Conservation (phyloP, 202 grass and related monocot species). For the Musa balbisiana region DNA sequence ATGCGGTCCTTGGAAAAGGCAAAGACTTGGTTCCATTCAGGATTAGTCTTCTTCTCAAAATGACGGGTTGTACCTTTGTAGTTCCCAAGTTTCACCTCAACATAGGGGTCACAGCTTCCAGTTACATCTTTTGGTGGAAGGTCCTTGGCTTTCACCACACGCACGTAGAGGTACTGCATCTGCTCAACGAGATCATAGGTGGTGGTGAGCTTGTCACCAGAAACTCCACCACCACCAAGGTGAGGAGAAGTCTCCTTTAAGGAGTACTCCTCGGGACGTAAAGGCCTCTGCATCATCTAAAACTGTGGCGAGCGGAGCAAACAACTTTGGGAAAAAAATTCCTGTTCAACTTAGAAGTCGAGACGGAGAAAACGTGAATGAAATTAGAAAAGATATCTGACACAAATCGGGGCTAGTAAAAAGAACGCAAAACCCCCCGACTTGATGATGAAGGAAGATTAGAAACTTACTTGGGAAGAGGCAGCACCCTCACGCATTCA, state of each 20-base stretch:
- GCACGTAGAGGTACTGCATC: conserved; percentile 77
- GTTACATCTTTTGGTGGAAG: conserved; percentile 52
- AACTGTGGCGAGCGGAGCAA: background rate
- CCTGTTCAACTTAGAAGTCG: background rate
- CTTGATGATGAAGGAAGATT: background rate
- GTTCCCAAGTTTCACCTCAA: conserved; percentile 51
- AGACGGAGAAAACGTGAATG: background rate
- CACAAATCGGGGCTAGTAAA: background rate
- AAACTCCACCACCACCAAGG: conserved; percentile 40
- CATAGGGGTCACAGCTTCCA: conserved; percentile 49
- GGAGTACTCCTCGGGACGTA: conserved; percentile 49
- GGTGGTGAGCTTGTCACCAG: conserved; percentile 54
- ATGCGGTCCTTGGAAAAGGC: conserved; percentile 58
- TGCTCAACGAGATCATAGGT: conserved; percentile 75
- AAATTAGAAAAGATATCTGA: background rate
- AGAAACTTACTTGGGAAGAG: background rate
- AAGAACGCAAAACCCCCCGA: background rate
- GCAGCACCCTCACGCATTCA: background rate
- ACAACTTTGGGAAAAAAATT: background rate
- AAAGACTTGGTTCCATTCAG: conserved; percentile 74
- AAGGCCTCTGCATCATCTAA: conserved; percentile 32
- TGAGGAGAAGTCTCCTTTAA: conserved; percentile 52
- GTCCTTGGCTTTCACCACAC: conserved; percentile 61
- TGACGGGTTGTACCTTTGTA: conserved; percentile 44
- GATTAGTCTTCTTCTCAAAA: conserved; percentile 62